phyloP scores from a whole-genome alignment of 495 filamentous ascomycete genomes.

The Neurospora tetraspora region DNA sequence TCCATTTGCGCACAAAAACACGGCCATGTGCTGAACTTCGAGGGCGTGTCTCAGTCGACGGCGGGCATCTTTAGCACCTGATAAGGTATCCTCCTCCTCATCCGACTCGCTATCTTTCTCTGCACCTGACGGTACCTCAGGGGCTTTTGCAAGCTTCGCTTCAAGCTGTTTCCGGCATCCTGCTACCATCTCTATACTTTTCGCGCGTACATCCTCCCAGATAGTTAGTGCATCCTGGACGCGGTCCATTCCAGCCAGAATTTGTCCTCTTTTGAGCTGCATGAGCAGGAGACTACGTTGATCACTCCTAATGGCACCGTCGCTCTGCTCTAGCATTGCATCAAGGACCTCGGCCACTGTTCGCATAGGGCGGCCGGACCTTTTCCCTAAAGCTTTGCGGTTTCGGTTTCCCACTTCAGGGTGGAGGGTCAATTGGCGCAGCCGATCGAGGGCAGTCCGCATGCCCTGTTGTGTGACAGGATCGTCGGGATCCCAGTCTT shows the following conservation, averaged over 20 bases:
- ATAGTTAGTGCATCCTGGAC: constrained; percentile 49
- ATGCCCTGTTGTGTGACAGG: constrained; percentile 50
- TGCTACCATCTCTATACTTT: constrained; percentile 45
- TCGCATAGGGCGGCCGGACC: constrained; percentile 49
- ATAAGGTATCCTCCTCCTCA: constrained; percentile 16
- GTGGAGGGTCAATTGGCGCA: constrained; percentile 83
- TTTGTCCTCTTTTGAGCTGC: constrained; percentile 58
- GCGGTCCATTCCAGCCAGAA: constrained; percentile 53
- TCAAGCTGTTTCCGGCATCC: constrained; percentile 55
- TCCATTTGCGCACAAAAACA: constrained; percentile 76
- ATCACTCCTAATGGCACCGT: constrained; percentile 49
- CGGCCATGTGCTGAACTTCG: constrained; percentile 70
- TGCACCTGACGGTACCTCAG: constrained; percentile 14
- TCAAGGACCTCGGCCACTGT: constrained; percentile 77
- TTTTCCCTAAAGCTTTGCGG: constrained; percentile 54
- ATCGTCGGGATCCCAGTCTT: constrained; percentile 55
- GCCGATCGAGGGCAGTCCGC: constrained; percentile 37
- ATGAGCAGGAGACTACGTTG: constrained; percentile 53
- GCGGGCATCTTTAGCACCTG: constrained; percentile 38
- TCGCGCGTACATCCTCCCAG: constrained; percentile 52
- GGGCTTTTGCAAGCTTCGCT: constrained; percentile 38
- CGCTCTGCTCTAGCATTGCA: constrained; percentile 79
- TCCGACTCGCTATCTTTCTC: constrained; percentile 35
- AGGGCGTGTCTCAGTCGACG: constrained; percentile 60
- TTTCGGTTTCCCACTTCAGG: constrained; percentile 63